Conservation (phyloP, 345 rosid genomes). For the Lepidium africanum region DNA sequence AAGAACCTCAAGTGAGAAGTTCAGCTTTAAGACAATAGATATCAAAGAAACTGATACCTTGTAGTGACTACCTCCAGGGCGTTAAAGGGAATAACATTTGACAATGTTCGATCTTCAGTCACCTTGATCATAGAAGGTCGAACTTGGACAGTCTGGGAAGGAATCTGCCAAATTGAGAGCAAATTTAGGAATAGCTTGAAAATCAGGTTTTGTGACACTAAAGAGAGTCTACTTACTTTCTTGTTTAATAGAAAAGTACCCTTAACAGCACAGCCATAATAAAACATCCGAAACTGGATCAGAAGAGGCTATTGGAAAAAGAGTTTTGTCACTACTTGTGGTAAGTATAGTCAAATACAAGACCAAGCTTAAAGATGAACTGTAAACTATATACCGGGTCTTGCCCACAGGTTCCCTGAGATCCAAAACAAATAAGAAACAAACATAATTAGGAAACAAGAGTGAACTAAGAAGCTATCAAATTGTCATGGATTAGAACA, state of each 20-base stretch:
- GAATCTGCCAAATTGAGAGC: constrained; percentile 33
- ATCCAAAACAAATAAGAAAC: constrained; percentile 1
- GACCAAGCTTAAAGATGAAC: not conserved
- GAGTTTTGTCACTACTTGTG: not conserved
- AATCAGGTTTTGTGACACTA: not conserved
- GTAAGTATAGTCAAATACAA: not conserved
- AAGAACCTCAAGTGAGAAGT: not conserved
- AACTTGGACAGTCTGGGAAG: constrained; percentile 35
- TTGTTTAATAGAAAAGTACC: constrained; percentile 56
- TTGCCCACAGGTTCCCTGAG: constrained; percentile 10
- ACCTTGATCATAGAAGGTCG: constrained; percentile 68
- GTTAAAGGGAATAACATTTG: constrained; percentile 15
- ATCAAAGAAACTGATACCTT: constrained; percentile 30
- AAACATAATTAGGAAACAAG: not conserved
- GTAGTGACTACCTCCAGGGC: constrained; percentile 54
- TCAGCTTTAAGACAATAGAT: not conserved
- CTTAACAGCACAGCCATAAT: constrained; percentile 53
- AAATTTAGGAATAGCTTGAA: not conserved
- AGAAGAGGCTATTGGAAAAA: constrained; percentile 48
- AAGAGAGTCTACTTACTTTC: constrained; percentile 32
- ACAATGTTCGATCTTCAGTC: constrained; percentile 20
- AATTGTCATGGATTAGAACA: not conserved
- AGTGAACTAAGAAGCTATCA: not conserved
- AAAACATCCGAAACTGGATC: constrained; percentile 59
- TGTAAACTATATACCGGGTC: constrained; percentile 26